Conservation (phyloP, 2,329 filamentous ascomycete genomes). For the Cercospora berteroae region DNA sequence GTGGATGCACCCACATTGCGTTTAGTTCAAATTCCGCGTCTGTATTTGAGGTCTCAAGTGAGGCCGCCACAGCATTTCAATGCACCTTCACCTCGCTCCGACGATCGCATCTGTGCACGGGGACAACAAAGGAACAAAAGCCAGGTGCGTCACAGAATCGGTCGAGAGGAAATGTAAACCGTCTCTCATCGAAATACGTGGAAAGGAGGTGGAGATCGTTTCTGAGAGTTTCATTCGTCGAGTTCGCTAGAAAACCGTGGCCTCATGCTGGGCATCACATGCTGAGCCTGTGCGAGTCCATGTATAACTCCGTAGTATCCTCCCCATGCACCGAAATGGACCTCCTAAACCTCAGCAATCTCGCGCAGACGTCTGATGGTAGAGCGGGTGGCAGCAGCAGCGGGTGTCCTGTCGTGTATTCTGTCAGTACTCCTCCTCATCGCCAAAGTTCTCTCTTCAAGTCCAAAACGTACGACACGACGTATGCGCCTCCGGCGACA, state of each 20-base stretch:
- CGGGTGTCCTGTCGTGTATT: slow-evolving; percentile 66
- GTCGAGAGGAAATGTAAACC: slow-evolving; percentile 2
- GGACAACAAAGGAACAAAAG: slow-evolving; percentile 15
- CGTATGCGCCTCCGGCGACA: slow-evolving; percentile 90
- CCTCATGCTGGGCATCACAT: slow-evolving; percentile 20
- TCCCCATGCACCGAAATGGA: slow-evolving; percentile 27
- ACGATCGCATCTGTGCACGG: neutral
- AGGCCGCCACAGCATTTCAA: neutral
- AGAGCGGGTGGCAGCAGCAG: slow-evolving; percentile 89
- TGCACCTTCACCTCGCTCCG: neutral
- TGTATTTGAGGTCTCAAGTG: neutral
- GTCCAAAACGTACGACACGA: slow-evolving; percentile 77
- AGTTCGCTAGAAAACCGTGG: slow-evolving; percentile 28
- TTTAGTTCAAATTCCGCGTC: neutral
- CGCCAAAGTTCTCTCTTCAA: neutral
- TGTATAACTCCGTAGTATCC: slow-evolving; percentile 30
- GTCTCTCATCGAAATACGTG: slow-evolving; percentile 13
- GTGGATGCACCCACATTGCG: neutral
- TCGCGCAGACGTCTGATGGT: slow-evolving; percentile 96
- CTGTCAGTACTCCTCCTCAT: slow-evolving; percentile 12
- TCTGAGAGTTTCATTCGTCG: slow-evolving; percentile 29
- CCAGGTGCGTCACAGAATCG: neutral
- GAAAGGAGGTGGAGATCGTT: slow-evolving; percentile 19
- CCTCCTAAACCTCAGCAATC: slow-evolving; percentile 84
- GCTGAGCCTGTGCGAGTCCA: slow-evolving; percentile 23